Evolutionary conservation across 2,329 filamentous ascomycete genomes (phyloP).

Genomic region (Ceratocystis ficicola): DNA sequence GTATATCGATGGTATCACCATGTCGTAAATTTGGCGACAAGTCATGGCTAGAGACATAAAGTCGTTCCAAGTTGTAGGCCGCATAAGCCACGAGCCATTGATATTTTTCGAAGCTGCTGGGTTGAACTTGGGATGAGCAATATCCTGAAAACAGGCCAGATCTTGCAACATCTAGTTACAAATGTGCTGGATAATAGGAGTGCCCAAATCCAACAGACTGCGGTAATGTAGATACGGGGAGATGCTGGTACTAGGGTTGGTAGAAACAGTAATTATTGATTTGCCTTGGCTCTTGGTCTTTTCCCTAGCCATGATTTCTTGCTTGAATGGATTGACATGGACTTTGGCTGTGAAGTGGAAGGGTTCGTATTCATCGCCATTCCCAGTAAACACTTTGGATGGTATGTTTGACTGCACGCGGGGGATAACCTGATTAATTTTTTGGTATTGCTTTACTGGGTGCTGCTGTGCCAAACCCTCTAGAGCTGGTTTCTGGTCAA

Average conservation of each 20-base stretch:
- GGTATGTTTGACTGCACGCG: too few species aligned
- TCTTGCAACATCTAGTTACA: constrained; percentile 12
- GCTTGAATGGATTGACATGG: constrained; percentile 13
- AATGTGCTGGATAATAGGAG: neutral
- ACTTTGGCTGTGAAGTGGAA: constrained; percentile 15
- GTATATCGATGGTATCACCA: constrained; percentile 16
- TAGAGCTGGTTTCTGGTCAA: neutral
- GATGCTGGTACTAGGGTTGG: neutral
- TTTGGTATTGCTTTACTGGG: neutral
- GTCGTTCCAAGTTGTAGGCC: constrained; percentile 11
- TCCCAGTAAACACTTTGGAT: neutral
- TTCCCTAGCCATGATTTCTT: neutral
- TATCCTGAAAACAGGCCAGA: constrained; percentile 2
- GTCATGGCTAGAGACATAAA: constrained; percentile 15
- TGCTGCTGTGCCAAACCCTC: neutral
- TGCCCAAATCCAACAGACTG: neutral
- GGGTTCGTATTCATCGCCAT: neutral
- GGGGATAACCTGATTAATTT: too few species aligned
- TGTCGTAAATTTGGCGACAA: constrained; percentile 8
- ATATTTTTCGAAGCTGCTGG: neutral
- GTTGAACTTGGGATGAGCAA: neutral
- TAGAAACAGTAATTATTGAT: neutral
- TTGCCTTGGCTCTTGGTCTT: neutral
- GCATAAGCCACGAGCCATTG: neutral
- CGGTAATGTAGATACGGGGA: neutral